phyloP scores from a whole-genome alignment of 2,329 filamentous ascomycete species.

The Trichoderma sp. region DNA sequence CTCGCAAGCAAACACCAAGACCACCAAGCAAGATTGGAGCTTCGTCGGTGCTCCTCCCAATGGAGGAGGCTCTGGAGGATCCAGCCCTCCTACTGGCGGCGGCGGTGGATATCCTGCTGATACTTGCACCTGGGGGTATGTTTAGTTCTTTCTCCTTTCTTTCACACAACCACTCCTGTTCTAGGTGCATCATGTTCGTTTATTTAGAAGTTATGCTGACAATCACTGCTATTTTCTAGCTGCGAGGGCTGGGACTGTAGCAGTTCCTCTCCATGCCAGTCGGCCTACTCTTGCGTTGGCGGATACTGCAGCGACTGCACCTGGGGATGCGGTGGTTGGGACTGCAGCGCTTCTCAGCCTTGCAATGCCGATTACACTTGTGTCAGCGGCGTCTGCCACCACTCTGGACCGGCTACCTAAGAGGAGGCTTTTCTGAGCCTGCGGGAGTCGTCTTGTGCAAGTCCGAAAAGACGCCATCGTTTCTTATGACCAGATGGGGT shows the following conservation, averaged over 20 bases:
- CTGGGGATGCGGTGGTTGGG: constrained; percentile 19
- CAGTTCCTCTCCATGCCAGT: constrained; percentile 8
- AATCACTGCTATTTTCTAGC: background rate
- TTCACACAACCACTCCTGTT: background rate
- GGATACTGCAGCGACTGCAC: constrained; percentile 18
- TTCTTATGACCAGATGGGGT: background rate
- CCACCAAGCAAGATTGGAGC: constrained; percentile 20
- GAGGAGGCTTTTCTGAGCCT: background rate
- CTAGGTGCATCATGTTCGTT: background rate
- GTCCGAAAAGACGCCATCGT: background rate
- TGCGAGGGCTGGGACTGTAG: constrained; percentile 14
- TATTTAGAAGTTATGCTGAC: background rate
- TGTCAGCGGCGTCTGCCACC: constrained; percentile 4
- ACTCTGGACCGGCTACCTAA: constrained; percentile 11
- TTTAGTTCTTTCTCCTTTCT: accelerated
- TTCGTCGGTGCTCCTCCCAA: constrained; percentile 9
- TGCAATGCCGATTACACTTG: constrained; percentile 15
- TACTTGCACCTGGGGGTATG: constrained; percentile 19
- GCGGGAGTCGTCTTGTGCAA: background rate
- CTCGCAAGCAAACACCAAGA: background rate
- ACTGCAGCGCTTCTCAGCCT: constrained; percentile 11
- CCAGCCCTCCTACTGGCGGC: background rate
- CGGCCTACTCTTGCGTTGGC: constrained; percentile 18
- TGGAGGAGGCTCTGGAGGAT: background rate
- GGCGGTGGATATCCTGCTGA: constrained; percentile 1